These are phyloP conservation scores for Solanum virginianum DNA, from an alignment of 257 asterid genomes.

Conservation along the genomic window DNA sequence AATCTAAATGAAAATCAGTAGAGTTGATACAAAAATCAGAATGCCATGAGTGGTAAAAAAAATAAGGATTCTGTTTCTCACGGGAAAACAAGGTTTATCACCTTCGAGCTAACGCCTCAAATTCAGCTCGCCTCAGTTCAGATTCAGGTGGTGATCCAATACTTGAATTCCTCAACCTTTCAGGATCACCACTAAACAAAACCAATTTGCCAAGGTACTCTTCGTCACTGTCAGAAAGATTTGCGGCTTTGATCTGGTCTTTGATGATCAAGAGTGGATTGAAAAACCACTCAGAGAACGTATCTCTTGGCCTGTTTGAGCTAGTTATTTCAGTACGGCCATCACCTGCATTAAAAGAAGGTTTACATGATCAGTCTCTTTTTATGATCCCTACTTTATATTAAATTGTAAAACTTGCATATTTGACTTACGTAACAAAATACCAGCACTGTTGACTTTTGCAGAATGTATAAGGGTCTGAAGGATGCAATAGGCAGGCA, in stretches of 20 bases:
- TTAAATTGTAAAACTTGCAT: not conserved
- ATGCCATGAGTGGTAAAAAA: not conserved
- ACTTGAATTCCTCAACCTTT: slow-evolving; percentile 40
- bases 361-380: not conserved
- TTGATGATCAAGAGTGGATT: slow-evolving; percentile 80
- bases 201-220: slow-evolving; percentile 64
- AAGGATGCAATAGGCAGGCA: slow-evolving; percentile 81
- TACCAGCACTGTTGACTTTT: slow-evolving; percentile 50
- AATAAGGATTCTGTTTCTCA: not conserved
- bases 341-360: slow-evolving; percentile 32
- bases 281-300: slow-evolving; percentile 78
- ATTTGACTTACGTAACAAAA: slow-evolving; percentile 45
- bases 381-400: not conserved
- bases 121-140: slow-evolving; percentile 71
- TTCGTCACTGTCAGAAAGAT: slow-evolving; percentile 70
- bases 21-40: not conserved
- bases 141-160: slow-evolving; percentile 38
- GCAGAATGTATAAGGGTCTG: slow-evolving; percentile 62
- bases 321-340: slow-evolving; percentile 53
- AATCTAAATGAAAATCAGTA: slow-evolving; percentile 27
- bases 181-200: slow-evolving; percentile 45
- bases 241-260: slow-evolving; percentile 73
- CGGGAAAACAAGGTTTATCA: slow-evolving; percentile 3
- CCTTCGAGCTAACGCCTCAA: slow-evolving; percentile 88
- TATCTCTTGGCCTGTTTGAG: slow-evolving; percentile 74